A percentile compares a stretch with the other conserved stretches of the same genome.
Evolutionary conservation across 352 stramenopile genomes (phyloP).

Genomic region (Pythium folliculosum): DNA sequence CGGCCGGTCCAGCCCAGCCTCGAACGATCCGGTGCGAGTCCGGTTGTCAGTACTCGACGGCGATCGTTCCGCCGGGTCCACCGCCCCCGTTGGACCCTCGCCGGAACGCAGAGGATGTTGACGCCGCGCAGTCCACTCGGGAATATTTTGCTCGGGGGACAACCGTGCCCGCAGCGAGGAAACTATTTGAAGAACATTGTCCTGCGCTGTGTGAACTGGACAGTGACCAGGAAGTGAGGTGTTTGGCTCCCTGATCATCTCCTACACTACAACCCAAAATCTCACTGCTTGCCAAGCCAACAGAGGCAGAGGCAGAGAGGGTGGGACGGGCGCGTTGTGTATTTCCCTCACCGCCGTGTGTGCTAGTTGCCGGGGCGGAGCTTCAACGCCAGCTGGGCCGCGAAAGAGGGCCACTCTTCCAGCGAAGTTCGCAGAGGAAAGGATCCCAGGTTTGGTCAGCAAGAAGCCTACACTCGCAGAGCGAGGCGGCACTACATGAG

Average conservation of each 20-base stretch:
- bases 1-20: too few relatives aligned
- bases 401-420: background rate
- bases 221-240: too few relatives aligned
- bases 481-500: too few relatives aligned
- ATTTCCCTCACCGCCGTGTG: background rate
- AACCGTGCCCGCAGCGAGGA: background rate
- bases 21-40: too few relatives aligned
- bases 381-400: constrained; percentile 1
- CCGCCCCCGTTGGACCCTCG: too few relatives aligned
- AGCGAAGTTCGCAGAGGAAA: background rate
- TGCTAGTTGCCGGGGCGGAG: constrained; percentile 13
- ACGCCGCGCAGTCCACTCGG: too few relatives aligned
- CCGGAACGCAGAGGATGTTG: too few relatives aligned
- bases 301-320: background rate
- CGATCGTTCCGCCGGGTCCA: too few relatives aligned
- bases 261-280: background rate
- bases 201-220: too few relatives aligned
- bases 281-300: background rate
- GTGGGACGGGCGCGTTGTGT: background rate
- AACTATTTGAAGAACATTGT: background rate
- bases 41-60: too few relatives aligned
- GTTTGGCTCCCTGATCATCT: too few relatives aligned
- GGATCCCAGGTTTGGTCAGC: background rate
- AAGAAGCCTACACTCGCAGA: background rate
- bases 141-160: background rate